phyloP scores from a whole-genome alignment of 768 basidiomycete genomes.

The Kwoniella dejecticola region DNA sequence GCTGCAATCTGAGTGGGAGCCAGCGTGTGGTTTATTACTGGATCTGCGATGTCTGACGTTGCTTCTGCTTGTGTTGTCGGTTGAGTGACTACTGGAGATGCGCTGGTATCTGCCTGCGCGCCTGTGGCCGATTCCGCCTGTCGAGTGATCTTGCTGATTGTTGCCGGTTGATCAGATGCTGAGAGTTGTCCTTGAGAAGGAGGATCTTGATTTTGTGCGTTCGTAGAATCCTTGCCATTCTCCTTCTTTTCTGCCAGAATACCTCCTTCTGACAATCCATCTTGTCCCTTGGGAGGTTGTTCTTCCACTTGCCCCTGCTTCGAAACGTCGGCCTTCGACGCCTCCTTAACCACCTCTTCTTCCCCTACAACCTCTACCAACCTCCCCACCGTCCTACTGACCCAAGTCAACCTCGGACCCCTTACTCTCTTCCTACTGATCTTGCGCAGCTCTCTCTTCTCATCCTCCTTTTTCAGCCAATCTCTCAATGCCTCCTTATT shows the following conservation, averaged over 20 bases:
- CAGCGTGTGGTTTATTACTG: too few species aligned
- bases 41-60: too few species aligned
- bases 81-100: too few species aligned
- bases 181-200: background rate
- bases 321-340: too few species aligned
- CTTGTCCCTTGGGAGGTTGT: too few species aligned
- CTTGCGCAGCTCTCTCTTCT: conserved; percentile 41
- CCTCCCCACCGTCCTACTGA: conserved; percentile 49
- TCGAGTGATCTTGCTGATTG: too few species aligned
- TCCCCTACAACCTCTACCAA: conserved; percentile 27
- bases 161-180: background rate
- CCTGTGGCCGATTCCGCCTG: too few species aligned
- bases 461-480: conserved; percentile 53
- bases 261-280: background rate
- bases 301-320: background rate
- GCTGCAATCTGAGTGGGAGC: too few species aligned
- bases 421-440: conserved; percentile 49
- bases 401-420: conserved; percentile 53
- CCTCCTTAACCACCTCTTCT: conserved; percentile 11
- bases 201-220: too few species aligned
- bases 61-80: too few species aligned
- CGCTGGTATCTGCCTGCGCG: too few species aligned
- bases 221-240: background rate
- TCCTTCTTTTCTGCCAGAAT: background rate
- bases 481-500: conserved; percentile 48